Percentiles rank a stretch among this genome's conserved stretches.
Evolutionary conservation across 1,284 basidiomycete species (phyloP).

Genomic region (Ceratobasidium sp.): DNA sequence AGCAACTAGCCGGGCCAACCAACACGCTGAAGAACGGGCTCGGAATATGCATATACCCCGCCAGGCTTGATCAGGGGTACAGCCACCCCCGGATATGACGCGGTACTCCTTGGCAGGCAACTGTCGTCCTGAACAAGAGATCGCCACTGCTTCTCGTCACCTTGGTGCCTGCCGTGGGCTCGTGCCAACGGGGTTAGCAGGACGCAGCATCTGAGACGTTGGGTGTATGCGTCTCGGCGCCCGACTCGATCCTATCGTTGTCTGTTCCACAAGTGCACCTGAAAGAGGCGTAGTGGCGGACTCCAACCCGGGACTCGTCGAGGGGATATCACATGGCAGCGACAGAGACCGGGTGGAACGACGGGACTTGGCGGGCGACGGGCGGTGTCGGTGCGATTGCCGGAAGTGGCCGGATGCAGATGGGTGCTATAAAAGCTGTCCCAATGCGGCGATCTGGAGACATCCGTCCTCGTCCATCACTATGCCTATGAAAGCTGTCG

Average conservation of each 20-base stretch:
- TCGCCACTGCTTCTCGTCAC: not conserved
- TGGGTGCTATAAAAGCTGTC: conserved; percentile 8
- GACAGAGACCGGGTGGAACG: conserved; percentile 18
- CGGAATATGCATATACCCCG: not conserved
- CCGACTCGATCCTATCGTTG: not conserved
- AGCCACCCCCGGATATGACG: conserved; percentile 3
- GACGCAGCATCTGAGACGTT: not conserved
- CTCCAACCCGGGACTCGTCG: not conserved
- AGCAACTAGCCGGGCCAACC: no score
- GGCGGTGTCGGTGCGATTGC: not conserved
- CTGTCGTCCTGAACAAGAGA: not conserved
- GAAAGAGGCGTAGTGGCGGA: no score
- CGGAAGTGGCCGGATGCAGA: conserved; percentile 43
- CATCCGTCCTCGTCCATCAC: conserved; percentile 8
- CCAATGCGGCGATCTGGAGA: conserved; percentile 6
- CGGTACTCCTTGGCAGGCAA: not conserved
- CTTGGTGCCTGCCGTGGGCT: not conserved
- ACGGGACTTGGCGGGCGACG: conserved; percentile 32
- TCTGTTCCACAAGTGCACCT: no score
- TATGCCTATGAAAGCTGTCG: conserved; percentile 87
- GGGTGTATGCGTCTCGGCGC: not conserved
- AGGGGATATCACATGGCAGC: not conserved
- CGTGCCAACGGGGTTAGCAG: no score
- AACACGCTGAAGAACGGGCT: no score
- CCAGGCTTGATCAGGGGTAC: not conserved